These are phyloP conservation scores for Gastrodia elata DNA, from an alignment of 106 monocot species.

Conservation along the genomic window DNA sequence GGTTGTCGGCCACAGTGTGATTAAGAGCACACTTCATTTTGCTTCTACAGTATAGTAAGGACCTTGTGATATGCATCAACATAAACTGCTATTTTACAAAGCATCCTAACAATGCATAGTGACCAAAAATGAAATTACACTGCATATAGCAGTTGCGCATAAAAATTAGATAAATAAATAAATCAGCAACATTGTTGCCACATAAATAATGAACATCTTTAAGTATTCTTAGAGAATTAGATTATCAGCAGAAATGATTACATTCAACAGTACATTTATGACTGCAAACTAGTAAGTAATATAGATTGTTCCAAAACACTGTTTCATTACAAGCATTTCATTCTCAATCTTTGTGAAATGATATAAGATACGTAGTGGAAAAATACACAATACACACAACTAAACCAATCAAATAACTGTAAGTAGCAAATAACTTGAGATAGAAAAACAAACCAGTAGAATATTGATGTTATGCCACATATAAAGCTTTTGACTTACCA, in stretches of 20 bases:
- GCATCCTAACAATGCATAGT: too few relatives aligned
- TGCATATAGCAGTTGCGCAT: not conserved
- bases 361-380: not conserved
- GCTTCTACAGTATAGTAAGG: too few relatives aligned
- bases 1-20: too few relatives aligned
- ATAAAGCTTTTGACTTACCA: constrained; percentile 37
- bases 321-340: not conserved
- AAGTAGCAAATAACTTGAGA: not conserved
- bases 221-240: not conserved
- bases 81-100: too few relatives aligned
- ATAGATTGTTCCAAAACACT: not conserved
- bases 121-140: not conserved
- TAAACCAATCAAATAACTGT: not conserved
- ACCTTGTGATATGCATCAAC: too few relatives aligned
- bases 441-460: not conserved
- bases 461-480: not conserved
- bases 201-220: not conserved
- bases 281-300: not conserved
- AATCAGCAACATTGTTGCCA: not conserved
- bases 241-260: not conserved
- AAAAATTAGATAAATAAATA: constrained; percentile 1
- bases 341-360: not conserved
- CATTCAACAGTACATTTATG: not conserved
- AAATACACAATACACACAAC: not conserved
- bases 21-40: too few relatives aligned